phyloP scores from a whole-genome alignment of 768 basidiomycete species.

The Kwoniella sp. region DNA sequence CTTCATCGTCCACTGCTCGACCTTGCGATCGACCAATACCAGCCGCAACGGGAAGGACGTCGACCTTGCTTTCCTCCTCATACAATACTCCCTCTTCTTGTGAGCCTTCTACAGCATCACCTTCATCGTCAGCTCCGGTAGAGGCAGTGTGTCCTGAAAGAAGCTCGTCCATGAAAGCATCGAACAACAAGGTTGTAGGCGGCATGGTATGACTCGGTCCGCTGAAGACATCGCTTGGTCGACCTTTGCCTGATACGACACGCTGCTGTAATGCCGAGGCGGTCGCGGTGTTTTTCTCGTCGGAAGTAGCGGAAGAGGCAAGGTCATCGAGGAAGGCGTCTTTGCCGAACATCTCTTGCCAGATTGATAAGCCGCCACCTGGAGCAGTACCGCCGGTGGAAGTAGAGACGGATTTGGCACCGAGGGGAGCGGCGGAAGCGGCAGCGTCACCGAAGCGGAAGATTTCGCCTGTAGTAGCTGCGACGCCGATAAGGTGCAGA shows the following conservation, averaged over 20 bases:
- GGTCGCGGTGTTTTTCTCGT: conserved; percentile 48
- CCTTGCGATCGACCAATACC: no score
- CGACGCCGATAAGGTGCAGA: conserved; percentile 39
- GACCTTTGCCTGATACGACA: conserved; percentile 56
- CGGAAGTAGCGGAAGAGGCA: not conserved
- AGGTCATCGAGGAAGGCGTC: conserved; percentile 62
- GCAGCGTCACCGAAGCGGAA: conserved; percentile 52
- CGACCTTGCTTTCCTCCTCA: conserved; percentile 24
- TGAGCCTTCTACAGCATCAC: conserved; percentile 11
- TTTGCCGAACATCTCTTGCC: conserved; percentile 87
- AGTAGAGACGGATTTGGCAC: conserved; percentile 59
- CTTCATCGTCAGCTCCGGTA: not conserved
- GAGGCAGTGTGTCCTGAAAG: conserved; percentile 25
- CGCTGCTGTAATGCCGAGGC: conserved; percentile 34
- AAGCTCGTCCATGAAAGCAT: conserved; percentile 63
- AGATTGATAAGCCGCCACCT: conserved; percentile 63
- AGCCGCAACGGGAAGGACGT: not conserved
- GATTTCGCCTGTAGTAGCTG: conserved; percentile 42
- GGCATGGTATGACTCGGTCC: conserved; percentile 76
- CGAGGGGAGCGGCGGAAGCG: conserved; percentile 42
- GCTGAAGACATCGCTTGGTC: conserved; percentile 62
- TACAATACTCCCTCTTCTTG: conserved; percentile 36
- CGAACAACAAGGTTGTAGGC: conserved; percentile 71
- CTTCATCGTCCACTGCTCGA: conserved; percentile 61
- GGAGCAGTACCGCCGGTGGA: conserved; percentile 47